Evolutionary conservation across 306 rosid species (phyloP).

Genomic region (Pueraria montana): DNA sequence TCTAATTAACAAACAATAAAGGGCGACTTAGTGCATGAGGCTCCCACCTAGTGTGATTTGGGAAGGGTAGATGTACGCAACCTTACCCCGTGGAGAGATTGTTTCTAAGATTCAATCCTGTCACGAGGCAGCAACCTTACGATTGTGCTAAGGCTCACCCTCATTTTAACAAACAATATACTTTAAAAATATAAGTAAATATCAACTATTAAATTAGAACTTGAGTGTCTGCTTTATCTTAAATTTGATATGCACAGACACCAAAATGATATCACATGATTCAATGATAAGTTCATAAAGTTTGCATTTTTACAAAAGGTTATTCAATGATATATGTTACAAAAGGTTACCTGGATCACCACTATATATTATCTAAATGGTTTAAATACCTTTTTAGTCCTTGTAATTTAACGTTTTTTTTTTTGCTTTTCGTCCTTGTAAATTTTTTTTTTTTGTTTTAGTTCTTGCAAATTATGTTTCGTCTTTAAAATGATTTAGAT

Average conservation of each 20-base stretch:
- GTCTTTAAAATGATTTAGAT: too few species aligned
- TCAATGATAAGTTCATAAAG: neutral
- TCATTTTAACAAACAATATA: neutral
- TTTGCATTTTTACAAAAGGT: neutral
- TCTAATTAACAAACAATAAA: neutral
- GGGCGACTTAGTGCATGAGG: neutral
- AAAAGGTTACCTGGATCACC: constrained; percentile 9
- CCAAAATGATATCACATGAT: too few species aligned
- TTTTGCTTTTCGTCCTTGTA: too few species aligned
- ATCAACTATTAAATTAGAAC: neutral
- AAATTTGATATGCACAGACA: too few species aligned
- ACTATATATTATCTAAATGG: neutral
- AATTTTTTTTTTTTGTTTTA: too few species aligned
- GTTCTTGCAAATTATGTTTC: too few species aligned
- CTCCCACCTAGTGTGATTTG: neutral
- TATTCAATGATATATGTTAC: constrained; percentile 18
- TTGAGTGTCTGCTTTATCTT: neutral
- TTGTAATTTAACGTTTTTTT: too few species aligned
- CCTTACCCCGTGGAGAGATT: neutral
- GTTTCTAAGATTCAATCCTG: neutral
- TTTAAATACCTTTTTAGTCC: too few species aligned
- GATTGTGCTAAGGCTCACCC: neutral
- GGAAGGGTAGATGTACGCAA: neutral
- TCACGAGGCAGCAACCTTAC: neutral
- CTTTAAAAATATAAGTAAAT: constrained; percentile 1